These are phyloP conservation scores for Leccinum arenicola DNA, from an alignment of 768 basidiomycete genomes.

Conservation along the genomic window DNA sequence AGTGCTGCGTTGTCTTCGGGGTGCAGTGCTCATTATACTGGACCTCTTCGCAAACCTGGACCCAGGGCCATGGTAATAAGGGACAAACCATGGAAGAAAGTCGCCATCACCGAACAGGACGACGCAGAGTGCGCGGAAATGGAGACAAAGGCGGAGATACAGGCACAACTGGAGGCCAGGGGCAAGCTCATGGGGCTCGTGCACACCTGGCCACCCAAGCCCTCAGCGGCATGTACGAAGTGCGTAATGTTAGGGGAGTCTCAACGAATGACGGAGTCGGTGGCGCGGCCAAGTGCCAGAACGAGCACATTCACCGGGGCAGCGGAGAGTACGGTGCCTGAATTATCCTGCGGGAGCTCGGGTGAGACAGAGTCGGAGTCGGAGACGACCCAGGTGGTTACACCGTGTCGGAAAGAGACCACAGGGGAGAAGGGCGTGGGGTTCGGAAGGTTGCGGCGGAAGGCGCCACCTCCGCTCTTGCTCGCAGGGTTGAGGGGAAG, in stretches of 20 bases:
- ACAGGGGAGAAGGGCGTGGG: slow-evolving; percentile 5
- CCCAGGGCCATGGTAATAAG: neutral
- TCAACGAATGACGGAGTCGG: neutral
- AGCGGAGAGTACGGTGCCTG: slow-evolving; percentile 5
- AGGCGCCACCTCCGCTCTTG: neutral
- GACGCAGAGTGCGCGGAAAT: slow-evolving; percentile 19
- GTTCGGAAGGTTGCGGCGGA: slow-evolving; percentile 5
- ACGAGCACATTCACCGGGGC: neutral
- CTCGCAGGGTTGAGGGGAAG: neutral
- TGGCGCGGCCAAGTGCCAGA: neutral
- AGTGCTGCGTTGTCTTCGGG: neutral
- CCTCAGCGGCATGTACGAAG: neutral
- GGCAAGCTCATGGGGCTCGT: slow-evolving; percentile 7
- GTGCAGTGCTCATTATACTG: neutral
- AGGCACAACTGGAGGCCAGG: neutral
- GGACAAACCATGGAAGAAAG: slow-evolving; percentile 30
- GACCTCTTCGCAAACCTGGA: neutral
- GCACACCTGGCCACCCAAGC: slow-evolving; percentile 26
- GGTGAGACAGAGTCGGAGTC: slow-evolving; percentile 8
- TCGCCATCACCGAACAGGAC: slow-evolving; percentile 28
- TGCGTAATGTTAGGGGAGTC: slow-evolving; percentile 3
- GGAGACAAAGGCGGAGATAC: neutral
- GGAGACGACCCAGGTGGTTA: slow-evolving; percentile 1
- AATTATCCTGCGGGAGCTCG: slow-evolving; percentile 13
- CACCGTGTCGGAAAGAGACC: neutral